Percentiles rank a stretch among this genome's conserved stretches.
Conservation (phyloP, 129 eudicot species). For the Oenanthe sinensis region DNA sequence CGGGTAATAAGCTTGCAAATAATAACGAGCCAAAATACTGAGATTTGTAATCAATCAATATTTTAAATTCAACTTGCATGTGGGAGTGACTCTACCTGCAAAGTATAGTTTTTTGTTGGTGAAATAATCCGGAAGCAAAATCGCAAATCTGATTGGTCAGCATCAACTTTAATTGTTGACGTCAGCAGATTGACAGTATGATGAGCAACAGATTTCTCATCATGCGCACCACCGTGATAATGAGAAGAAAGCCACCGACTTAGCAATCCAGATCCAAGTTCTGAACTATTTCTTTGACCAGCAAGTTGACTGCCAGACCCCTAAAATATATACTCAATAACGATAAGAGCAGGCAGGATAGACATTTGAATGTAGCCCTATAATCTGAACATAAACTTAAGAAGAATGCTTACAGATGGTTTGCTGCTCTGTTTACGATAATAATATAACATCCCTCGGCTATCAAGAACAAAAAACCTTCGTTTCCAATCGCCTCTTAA, state of each 20-base stretch:
- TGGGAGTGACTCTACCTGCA: conserved; percentile 52
- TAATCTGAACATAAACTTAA: neutral
- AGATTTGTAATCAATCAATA: neutral
- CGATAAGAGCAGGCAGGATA: neutral
- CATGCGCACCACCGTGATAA: conserved; percentile 90
- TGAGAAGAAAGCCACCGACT: conserved; percentile 98
- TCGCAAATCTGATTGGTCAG: conserved; percentile 91
- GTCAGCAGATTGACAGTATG: conserved; percentile 94
- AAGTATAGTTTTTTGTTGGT: conserved; percentile 87
- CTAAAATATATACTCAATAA: conserved; percentile 25
- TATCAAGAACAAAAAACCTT: conserved; percentile 93
- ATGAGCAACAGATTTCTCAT: conserved; percentile 97
- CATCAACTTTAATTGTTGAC: conserved; percentile 92
- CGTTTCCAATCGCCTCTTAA: conserved; percentile 94
- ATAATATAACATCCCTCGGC: conserved; percentile 88
- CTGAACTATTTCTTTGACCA: conserved; percentile 95
- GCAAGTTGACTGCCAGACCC: conserved; percentile 73
- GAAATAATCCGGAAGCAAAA: conserved; percentile 95
- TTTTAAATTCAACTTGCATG: neutral
- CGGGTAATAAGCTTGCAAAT: neutral
- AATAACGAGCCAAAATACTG: neutral
- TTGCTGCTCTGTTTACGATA: conserved; percentile 80
- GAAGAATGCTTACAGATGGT: conserved; percentile 60
- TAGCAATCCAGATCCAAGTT: conserved; percentile 89
- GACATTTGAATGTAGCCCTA: neutral